Conservation (phyloP, 176 grass and related monocot species). For the Lolium perenne region DNA sequence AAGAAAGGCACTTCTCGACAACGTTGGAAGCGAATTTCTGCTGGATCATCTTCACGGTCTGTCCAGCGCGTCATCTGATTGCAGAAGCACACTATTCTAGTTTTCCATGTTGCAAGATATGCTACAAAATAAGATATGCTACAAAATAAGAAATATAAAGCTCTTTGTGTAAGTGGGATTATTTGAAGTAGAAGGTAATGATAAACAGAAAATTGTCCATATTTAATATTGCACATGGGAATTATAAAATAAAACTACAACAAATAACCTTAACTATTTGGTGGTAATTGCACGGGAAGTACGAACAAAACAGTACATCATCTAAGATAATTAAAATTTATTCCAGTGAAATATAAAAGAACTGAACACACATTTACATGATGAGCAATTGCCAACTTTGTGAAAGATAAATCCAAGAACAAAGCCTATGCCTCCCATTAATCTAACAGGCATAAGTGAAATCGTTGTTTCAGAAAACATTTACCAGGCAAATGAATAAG, state of each 20-base stretch:
- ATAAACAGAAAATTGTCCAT: not conserved
- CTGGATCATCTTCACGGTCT: constrained; percentile 95
- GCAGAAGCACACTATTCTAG: constrained; percentile 76
- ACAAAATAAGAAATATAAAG: not conserved
- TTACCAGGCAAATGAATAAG: too few species aligned
- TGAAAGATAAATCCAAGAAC: not conserved
- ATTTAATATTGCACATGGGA: not conserved
- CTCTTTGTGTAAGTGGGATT: not conserved
- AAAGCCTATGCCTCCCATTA: too few species aligned
- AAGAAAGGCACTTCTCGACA: constrained; percentile 92
- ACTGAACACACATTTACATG: constrained; percentile 2
- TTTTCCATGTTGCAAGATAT: constrained; percentile 83
- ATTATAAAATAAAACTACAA: not conserved
- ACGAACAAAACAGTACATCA: not conserved
- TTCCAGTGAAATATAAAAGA: not conserved
- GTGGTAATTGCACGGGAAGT: not conserved
- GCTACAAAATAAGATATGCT: constrained; percentile 47
- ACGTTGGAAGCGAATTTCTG: constrained; percentile 99
- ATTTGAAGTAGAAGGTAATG: not conserved
- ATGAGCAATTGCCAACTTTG: not conserved
- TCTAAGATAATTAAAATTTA: not conserved
- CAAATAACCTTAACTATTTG: not conserved
- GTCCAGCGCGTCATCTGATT: constrained; percentile 76
- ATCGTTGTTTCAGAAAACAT: too few species aligned
- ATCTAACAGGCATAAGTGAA: too few species aligned